Evolutionary conservation across 2,329 filamentous ascomycete genomes (phyloP).

Genomic region (Lasiodiplodia sp.): DNA sequence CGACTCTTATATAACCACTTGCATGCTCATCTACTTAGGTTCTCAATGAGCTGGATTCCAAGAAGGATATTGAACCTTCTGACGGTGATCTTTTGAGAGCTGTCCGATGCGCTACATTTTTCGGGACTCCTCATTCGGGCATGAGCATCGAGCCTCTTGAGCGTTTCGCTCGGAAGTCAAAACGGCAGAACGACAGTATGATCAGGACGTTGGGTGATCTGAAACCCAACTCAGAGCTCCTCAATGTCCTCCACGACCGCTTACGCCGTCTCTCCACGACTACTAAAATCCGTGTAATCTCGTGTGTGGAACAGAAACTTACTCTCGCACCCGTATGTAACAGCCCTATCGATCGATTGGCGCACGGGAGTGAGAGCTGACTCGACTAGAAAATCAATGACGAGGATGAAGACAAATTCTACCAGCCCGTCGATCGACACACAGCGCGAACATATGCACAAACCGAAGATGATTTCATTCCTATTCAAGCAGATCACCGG

Average conservation of each 20-base stretch:
- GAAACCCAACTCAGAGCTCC: conserved; percentile 5
- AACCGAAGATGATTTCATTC: not conserved
- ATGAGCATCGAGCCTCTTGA: conserved; percentile 8
- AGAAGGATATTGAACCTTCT: not conserved
- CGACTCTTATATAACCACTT: not conserved
- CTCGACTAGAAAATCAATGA: not conserved
- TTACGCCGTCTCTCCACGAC: not conserved
- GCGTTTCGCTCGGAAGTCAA: not conserved
- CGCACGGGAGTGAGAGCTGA: not conserved
- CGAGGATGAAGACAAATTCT: not conserved
- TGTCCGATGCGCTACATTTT: conserved; percentile 10
- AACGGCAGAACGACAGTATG: not conserved
- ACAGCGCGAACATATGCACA: not conserved
- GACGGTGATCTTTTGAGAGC: not conserved
- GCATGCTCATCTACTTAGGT: not conserved
- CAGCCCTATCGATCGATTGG: not conserved
- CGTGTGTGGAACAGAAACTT: conserved; percentile 11
- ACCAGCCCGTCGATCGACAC: not conserved
- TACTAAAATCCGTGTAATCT: not conserved
- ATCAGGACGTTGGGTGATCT: not conserved
- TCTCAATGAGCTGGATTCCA: not conserved
- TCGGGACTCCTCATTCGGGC: conserved; percentile 5
- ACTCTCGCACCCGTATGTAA: not conserved
- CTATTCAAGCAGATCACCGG: not conserved
- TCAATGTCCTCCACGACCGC: not conserved